phyloP scores from a whole-genome alignment of 1,139 yeast species.

The Pichiaceae sp. region DNA sequence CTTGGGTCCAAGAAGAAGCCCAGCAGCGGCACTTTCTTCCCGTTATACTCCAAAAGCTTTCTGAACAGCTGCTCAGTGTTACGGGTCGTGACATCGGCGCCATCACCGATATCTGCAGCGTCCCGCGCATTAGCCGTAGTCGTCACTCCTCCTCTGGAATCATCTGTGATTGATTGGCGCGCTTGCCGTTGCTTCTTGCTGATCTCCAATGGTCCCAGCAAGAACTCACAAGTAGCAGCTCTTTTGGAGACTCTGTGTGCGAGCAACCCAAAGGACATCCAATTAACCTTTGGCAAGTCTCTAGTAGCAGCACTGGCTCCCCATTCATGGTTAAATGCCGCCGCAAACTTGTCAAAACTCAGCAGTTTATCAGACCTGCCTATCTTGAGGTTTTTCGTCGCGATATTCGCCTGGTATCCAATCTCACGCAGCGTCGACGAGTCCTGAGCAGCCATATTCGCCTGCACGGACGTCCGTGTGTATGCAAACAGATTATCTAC shows the following conservation, averaged over 20 bases:
- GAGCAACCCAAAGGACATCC: conserved; percentile 54
- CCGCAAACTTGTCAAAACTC: conserved; percentile 37
- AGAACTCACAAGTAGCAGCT: conserved; percentile 48
- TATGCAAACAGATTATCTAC: conserved; percentile 30
- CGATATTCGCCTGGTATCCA: conserved; percentile 39
- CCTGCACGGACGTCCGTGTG: conserved; percentile 23
- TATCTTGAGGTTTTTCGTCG: conserved; percentile 49
- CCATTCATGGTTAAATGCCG: conserved; percentile 29
- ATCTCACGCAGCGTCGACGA: conserved; percentile 35
- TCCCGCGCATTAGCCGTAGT: conserved; percentile 50
- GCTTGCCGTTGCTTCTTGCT: conserved; percentile 40
- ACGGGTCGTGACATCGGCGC: conserved; percentile 50
- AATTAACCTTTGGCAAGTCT: conserved; percentile 30
- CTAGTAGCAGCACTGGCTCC: conserved; percentile 10
- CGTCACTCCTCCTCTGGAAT: conserved; percentile 29
- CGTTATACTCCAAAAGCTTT: conserved; percentile 27
- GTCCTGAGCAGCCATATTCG: conserved; percentile 36
- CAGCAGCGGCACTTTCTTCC: conserved; percentile 47
- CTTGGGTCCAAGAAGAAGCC: conserved; percentile 64
- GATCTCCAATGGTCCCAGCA: conserved; percentile 67
- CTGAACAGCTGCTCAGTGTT: conserved; percentile 45
- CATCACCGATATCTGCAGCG: conserved; percentile 43
- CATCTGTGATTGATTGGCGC: conserved; percentile 33
- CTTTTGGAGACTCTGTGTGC: conserved; percentile 39
- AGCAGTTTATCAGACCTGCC: conserved; percentile 46